Base-by-base conservation (phyloP, 2,329 filamentous ascomycete genomes). In the Colletotrichum abscissum region DNA sequence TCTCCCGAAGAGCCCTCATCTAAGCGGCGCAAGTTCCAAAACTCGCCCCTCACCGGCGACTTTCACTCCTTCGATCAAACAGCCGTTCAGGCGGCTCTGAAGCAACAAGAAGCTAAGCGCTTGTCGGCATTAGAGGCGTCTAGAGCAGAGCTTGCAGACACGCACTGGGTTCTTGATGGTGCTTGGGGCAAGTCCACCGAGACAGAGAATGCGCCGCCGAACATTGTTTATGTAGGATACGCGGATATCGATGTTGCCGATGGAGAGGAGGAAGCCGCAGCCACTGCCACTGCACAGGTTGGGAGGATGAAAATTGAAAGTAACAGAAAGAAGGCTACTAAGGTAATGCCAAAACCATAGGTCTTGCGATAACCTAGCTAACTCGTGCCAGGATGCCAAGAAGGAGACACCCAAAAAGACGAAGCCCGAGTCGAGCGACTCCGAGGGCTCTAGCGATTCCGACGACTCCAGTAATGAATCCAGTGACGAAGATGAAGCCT, bases 151-250 rank as follows among this genome's bases (percentile, higher is more conserved):
- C 83, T 89, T 56, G 91, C 92, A 65, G 94, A 95, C 80, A 92
- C 92, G 22, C 91, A 92, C 80, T 96, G 94, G 94, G 92, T 94
- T 22, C 84, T 95, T 68, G 91, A 90, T 74, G 87, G 90, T 65
- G 49, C 77, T 80, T 30, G 72, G 77, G 35, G 72, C 75, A 75
- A 74, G 67, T 19, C 60, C 12, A 22, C 26, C n/a, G 60, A 65
- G 28, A 24, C 46, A 9, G 49, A 59, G 59, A 42, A 75, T 46
- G 78, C 83, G 54, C 84, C 84, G 30, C 79, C 90, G 66, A 86
- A 87, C 67, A 87, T 95, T 46, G 88, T 94, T 60, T 91, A 91
- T 71, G 84, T 89, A 74, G 85, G 86, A 26, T 89, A 87, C 73
- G 86, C 86, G 9, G 86, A 88, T 66, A 85, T 88, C 69, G 87